Evolutionary conservation across 2,329 filamentous ascomycete species (phyloP).

Genomic region (Verticillium nonalfalfae): DNA sequence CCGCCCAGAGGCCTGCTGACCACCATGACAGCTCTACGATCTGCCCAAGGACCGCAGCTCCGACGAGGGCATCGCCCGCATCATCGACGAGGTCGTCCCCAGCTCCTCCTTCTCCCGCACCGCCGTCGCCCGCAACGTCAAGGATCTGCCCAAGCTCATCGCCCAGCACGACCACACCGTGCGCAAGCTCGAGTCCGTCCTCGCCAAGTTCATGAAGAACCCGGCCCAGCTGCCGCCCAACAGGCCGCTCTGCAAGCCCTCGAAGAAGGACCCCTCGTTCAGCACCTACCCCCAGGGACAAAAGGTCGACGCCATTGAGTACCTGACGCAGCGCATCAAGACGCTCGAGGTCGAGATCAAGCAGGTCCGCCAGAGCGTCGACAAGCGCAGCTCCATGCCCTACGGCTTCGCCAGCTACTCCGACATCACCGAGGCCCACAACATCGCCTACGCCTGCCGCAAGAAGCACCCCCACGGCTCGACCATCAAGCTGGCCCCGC

Average conservation of each 20-base stretch:
- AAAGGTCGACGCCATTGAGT: conserved; percentile 91
- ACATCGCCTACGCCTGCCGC: conserved; percentile 74
- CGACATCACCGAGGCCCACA: conserved; percentile 80
- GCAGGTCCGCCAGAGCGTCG: conserved; percentile 72
- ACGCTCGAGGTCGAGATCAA: conserved; percentile 79
- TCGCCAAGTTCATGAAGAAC: conserved; percentile 88
- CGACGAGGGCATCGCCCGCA: conserved; percentile 80
- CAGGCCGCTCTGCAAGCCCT: conserved; percentile 72
- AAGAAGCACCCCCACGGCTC: conserved; percentile 77
- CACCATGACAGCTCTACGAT: conserved; percentile 63
- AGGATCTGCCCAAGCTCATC: conserved; percentile 79
- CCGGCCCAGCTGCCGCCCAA: conserved; percentile 71
- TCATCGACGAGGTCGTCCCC: conserved; percentile 75
- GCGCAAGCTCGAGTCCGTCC: conserved; percentile 70
- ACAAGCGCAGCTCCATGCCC: conserved; percentile 80
- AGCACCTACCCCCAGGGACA: conserved; percentile 57
- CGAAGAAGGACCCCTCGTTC: conserved; percentile 70
- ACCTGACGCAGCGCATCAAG: conserved; percentile 78
- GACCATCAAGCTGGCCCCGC: conserved; percentile 71
- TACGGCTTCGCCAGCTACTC: conserved; percentile 96
- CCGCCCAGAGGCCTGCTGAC: too few relatives aligned
- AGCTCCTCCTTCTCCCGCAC: conserved; percentile 73
- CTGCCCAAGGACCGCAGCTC: conserved; percentile 70
- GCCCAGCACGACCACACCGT: conserved; percentile 77
- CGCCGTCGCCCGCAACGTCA: conserved; percentile 85